phyloP scores from a whole-genome alignment of 78 protist genomes.

The Dictyostelium purpureum region DNA sequence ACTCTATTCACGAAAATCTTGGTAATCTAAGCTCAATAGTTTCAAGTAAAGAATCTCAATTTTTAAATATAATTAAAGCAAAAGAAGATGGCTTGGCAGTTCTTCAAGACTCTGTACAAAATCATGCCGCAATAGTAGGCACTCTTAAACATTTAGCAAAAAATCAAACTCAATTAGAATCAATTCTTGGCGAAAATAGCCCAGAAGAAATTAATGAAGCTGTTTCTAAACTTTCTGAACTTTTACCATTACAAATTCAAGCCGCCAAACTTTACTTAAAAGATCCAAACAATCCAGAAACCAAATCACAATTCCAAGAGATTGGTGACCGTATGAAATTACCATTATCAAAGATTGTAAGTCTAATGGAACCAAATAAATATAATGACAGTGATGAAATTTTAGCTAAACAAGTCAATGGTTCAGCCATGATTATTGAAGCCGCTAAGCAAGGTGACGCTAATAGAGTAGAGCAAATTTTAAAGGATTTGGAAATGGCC shows the following conservation, averaged over 20 bases:
- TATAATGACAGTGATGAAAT: neutral
- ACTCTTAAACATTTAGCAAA: slow-evolving; percentile 30
- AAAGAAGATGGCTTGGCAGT: slow-evolving; percentile 31
- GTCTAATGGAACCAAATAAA: slow-evolving; percentile 40
- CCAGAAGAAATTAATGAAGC: slow-evolving; percentile 33
- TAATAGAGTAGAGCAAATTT: neutral
- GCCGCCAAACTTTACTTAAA: slow-evolving; percentile 35
- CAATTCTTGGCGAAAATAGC: neutral
- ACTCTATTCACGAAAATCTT: slow-evolving; percentile 22
- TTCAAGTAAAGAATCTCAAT: neutral
- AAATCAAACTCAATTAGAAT: slow-evolving; percentile 28
- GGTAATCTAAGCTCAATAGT: neutral
- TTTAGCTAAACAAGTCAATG: neutral
- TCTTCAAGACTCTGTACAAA: neutral
- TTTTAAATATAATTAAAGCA: slow-evolving; percentile 25
- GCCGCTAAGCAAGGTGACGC: neutral
- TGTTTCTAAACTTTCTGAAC: neutral
- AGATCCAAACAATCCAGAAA: slow-evolving; percentile 4
- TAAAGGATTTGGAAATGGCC: slow-evolving; percentile 10
- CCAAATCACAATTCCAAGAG: neutral
- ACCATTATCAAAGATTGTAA: slow-evolving; percentile 26
- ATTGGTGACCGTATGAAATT: neutral
- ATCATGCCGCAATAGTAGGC: slow-evolving; percentile 28
- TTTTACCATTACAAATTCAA: slow-evolving; percentile 55
- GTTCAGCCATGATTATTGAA: neutral